A percentile compares a stretch with the other conserved stretches of the same genome.
Evolutionary conservation across 257 asterid genomes (phyloP).

Genomic region (Anisodus acutangulus): DNA sequence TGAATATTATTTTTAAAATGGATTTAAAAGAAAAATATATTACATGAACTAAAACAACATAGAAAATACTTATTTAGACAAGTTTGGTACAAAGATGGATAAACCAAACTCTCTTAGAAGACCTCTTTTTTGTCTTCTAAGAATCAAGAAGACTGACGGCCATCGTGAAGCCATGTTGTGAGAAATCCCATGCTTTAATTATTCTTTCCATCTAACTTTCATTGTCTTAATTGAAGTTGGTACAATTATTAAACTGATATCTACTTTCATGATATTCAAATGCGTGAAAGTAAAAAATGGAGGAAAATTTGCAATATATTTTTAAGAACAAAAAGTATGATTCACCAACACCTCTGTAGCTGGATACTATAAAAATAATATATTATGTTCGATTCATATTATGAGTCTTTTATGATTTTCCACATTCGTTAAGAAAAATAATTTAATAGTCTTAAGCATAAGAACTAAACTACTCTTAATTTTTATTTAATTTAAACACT

Average conservation of each 20-base stretch:
- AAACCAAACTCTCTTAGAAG: neutral
- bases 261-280: neutral
- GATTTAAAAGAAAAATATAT: no score
- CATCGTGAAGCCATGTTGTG: constrained; percentile 25
- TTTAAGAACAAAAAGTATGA: neutral
- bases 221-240: neutral
- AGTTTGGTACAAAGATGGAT: neutral
- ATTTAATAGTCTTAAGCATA: neutral
- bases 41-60: no score
- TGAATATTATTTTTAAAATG: no score
- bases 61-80: no score
- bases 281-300: neutral
- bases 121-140: neutral
- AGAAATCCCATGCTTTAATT: neutral
- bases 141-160: constrained; percentile 3
- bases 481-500: neutral
- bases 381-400: no score
- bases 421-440: neutral
- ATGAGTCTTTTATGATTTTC: no score
- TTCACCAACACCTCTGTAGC: neutral
- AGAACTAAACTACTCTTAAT: neutral
- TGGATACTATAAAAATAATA: neutral
- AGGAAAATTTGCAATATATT: neutral
- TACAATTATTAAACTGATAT: neutral
- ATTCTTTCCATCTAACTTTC: neutral